These are phyloP conservation scores for Henckelia pumila DNA, from an alignment of 257 asterid species.

Conservation along the genomic window DNA sequence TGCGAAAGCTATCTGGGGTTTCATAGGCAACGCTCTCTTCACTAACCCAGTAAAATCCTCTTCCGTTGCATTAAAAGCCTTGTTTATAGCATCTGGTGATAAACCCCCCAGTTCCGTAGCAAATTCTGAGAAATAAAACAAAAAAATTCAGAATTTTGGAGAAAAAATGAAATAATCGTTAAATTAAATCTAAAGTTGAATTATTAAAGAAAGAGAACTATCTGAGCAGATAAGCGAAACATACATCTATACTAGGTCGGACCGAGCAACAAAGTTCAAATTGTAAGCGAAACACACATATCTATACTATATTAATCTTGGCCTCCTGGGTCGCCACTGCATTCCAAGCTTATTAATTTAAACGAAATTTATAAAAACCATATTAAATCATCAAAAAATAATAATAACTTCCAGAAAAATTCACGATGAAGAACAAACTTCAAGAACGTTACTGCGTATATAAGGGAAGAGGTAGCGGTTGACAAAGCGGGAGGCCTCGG, in stretches of 20 bases:
- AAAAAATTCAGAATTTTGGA: background rate
- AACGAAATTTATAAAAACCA: background rate
- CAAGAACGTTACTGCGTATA: constrained; percentile 49
- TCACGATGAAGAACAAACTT: background rate
- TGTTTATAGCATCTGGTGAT: constrained; percentile 77
- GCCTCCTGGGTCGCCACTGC: too few species aligned
- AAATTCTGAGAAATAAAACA: constrained; percentile 53
- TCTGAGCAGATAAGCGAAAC: constrained; percentile 17
- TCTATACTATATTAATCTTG: too few species aligned
- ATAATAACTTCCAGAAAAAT: background rate
- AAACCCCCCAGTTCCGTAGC: constrained; percentile 83
- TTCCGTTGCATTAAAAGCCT: constrained; percentile 82
- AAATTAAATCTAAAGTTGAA: background rate
- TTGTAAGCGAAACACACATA: too few species aligned
- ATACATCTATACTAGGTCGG: too few species aligned
- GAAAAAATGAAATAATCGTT: background rate
- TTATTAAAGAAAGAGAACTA: background rate
- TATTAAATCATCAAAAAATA: constrained; percentile 3
- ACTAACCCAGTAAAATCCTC: constrained; percentile 85
- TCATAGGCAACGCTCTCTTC: constrained; percentile 55
- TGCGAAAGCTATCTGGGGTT: constrained; percentile 78
- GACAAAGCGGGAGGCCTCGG: too few species aligned
- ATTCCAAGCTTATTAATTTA: too few species aligned
- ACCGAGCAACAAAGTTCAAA: background rate
- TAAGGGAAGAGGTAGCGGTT: constrained; percentile 76